These are phyloP conservation scores for Plasmodium fragile DNA, from an alignment of 169 alveolate genomes.

Conservation along the genomic window DNA sequence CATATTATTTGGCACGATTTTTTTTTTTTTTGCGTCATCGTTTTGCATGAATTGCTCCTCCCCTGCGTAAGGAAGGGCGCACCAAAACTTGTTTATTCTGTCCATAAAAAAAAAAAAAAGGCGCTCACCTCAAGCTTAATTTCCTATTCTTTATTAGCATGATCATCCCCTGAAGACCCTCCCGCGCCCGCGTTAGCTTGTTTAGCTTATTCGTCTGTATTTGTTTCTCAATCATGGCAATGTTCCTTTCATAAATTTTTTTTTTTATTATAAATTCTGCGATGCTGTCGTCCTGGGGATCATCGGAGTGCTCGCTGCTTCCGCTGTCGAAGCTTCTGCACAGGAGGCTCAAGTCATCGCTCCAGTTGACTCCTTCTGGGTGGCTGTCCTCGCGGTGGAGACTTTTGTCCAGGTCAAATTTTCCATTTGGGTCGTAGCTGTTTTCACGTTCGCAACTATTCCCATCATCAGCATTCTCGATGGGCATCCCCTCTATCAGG, in stretches of 20 bases:
- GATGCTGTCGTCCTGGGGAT: not conserved
- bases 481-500: not conserved
- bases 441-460: not conserved
- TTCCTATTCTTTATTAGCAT: conserved; percentile 54
- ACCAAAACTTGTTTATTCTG: not conserved
- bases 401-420: not conserved
- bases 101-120: not conserved
- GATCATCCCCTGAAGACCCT: conserved; percentile 32
- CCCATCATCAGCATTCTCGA: not conserved
- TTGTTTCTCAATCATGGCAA: conserved; percentile 56
- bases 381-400: not conserved
- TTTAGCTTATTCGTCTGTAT: conserved; percentile 56
- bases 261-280: conserved; percentile 26
- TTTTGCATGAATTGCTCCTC: not conserved
- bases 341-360: not conserved
- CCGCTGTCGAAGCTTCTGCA: conserved; percentile 19
- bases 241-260: conserved; percentile 59
- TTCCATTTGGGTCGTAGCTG: not conserved
- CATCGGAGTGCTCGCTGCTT: not conserved
- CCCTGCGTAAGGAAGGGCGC: not conserved
- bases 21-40: not conserved
- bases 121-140: not conserved
- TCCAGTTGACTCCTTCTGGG: not conserved
- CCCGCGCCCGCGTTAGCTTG: conserved; percentile 36
- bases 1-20: not conserved